phyloP scores from a whole-genome alignment of 345 rosid genomes.

The Dovyalis caffra region DNA sequence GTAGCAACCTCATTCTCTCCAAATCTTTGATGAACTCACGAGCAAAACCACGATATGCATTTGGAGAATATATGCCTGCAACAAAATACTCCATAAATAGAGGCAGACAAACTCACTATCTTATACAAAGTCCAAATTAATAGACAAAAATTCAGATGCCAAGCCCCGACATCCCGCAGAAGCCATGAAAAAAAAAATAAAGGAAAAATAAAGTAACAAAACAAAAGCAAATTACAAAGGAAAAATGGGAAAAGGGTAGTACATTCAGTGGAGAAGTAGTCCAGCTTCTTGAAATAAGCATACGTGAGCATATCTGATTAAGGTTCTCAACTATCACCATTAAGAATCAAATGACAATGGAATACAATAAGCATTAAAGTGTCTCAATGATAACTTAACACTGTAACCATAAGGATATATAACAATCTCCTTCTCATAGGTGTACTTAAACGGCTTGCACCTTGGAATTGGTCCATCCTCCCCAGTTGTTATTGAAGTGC shows the following conservation, averaged over 20 bases:
- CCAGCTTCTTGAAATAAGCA: conserved; percentile 96
- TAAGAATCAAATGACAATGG: not conserved
- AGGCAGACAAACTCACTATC: not conserved
- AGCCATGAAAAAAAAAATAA: not conserved
- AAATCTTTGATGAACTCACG: conserved; percentile 94
- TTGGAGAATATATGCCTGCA: conserved; percentile 92
- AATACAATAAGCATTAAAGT: conserved; percentile 6
- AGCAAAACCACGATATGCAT: conserved; percentile 95
- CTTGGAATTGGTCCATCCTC: conserved; percentile 97
- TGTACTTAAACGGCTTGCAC: conserved; percentile 94
- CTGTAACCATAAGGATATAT: conserved; percentile 64
- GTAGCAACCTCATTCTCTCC: conserved; percentile 77
- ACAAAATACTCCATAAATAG: not conserved
- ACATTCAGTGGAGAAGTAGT: conserved; percentile 99
- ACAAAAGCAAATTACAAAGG: not conserved
- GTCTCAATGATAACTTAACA: not conserved
- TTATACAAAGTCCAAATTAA: not conserved
- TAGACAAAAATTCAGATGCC: not conserved
- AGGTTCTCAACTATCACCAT: conserved; percentile 38
- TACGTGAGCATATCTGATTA: conserved; percentile 63
- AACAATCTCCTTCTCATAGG: conserved; percentile 95
- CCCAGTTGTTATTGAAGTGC: conserved; percentile 85
- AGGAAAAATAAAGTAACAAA: not conserved
- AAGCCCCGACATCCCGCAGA: not conserved
- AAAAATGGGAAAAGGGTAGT: conserved; percentile 24